Conservation (phyloP, 2,329 filamentous ascomycete species). For the Penicillium sp. region DNA sequence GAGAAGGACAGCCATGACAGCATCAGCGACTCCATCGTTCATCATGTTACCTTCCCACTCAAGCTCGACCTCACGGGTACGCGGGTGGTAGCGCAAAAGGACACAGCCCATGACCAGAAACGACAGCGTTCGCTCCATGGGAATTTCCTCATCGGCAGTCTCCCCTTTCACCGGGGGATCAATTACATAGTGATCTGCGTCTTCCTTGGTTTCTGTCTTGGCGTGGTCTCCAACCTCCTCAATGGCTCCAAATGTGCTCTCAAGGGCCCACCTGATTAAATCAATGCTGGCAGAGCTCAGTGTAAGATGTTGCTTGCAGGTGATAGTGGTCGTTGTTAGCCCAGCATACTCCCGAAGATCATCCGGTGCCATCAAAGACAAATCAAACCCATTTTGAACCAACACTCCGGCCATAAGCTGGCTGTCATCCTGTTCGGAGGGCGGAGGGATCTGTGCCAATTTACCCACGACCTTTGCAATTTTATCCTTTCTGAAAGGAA, state of each 20-base stretch:
- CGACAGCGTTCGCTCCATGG: constrained; percentile 32
- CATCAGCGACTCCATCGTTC: constrained; percentile 97
- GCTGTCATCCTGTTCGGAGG: constrained; percentile 45
- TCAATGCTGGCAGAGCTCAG: constrained; percentile 85
- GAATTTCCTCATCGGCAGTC: constrained; percentile 44
- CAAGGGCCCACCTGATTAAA: constrained; percentile 86
- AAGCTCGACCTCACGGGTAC: constrained; percentile 73
- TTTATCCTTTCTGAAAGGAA: constrained; percentile 94
- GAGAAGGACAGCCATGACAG: constrained; percentile 85
- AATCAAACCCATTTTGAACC: constrained; percentile 95
- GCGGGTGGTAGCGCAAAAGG: constrained; percentile 65
- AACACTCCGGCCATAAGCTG: constrained; percentile 79
- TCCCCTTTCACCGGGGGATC: constrained; percentile 35
- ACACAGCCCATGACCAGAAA: constrained; percentile 85
- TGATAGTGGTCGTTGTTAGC: constrained; percentile 89
- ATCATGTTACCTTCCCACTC: constrained; percentile 98
- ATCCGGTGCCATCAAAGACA: constrained; percentile 93
- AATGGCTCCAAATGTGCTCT: constrained; percentile 86
- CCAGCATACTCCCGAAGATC: constrained; percentile 94
- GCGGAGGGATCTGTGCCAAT: constrained; percentile 73
- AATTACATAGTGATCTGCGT: constrained; percentile 36
- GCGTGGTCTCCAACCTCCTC: constrained; percentile 46
- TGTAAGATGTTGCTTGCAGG: constrained; percentile 83
- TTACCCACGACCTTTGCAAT: constrained; percentile 93
- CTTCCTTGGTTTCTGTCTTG: constrained; percentile 21